Conservation (phyloP, 2,329 filamentous ascomycete genomes). For the Fusarium sp. region DNA sequence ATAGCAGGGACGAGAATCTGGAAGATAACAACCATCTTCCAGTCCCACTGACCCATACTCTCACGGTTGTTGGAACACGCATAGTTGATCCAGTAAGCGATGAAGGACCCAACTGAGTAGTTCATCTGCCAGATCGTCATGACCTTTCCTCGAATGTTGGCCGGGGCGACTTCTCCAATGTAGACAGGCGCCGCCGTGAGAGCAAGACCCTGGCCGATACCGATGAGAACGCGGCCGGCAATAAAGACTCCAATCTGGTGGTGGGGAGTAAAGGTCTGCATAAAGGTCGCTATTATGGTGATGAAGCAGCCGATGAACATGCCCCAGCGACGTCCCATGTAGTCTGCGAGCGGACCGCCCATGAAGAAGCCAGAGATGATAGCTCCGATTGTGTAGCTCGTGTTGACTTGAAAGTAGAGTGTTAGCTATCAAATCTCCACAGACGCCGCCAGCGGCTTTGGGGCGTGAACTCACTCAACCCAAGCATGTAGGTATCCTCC, state of each 20-base stretch:
- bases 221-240: constrained; percentile 74
- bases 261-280: constrained; percentile 72
- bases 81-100: constrained; percentile 66
- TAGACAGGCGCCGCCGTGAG: constrained; percentile 75
- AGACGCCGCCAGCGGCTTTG: neutral
- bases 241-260: constrained; percentile 74
- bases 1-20: constrained; percentile 73
- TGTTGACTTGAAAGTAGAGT: constrained; percentile 60
- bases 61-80: constrained; percentile 66
- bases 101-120: constrained; percentile 70
- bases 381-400: constrained; percentile 74
- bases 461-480: constrained; percentile 23
- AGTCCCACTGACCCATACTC: constrained; percentile 75
- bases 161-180: constrained; percentile 73
- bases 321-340: constrained; percentile 48
- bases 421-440: neutral
- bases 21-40: constrained; percentile 78
- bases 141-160: constrained; percentile 72
- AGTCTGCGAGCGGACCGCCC: neutral
- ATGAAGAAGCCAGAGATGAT: constrained; percentile 74
- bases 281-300: constrained; percentile 74
- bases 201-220: constrained; percentile 76
- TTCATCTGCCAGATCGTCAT: constrained; percentile 76
- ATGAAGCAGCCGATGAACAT: constrained; percentile 73
- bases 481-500: constrained; percentile 52